These are phyloP conservation scores for Claviceps pazoutovae DNA, from an alignment of 2,329 filamentous ascomycete genomes.

Conservation along the genomic window DNA sequence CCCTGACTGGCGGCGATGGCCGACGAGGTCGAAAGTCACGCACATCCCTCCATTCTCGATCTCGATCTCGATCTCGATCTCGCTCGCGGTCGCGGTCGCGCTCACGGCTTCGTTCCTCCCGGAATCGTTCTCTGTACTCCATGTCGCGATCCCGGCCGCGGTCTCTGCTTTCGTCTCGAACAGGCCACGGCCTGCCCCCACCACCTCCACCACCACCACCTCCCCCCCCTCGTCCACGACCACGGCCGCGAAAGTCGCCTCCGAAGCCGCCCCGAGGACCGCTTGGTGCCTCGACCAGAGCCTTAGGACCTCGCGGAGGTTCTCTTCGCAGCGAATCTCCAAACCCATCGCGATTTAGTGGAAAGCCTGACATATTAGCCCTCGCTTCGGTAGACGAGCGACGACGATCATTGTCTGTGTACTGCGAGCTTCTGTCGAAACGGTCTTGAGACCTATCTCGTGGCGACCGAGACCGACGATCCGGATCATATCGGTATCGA, in stretches of 20 bases:
- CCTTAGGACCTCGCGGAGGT: conserved; percentile 70
- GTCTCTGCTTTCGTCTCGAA: conserved; percentile 48
- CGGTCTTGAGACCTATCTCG: conserved; percentile 58
- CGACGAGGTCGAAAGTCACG: conserved; percentile 32
- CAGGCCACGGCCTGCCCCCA: conserved; percentile 42
- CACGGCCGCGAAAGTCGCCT: conserved; percentile 44
- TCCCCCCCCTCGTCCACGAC: conserved; percentile 21
- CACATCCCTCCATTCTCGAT: conserved; percentile 30
- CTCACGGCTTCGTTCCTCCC: conserved; percentile 32
- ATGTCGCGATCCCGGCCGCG: conserved; percentile 20
- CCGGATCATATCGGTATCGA: conserved; percentile 49
- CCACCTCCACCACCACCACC: conserved; percentile 44
- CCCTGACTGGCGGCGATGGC: conserved; percentile 43
- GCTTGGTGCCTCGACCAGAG: conserved; percentile 54
- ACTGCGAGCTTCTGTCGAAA: conserved; percentile 41
- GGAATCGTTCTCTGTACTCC: conserved; percentile 4
- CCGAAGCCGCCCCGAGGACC: conserved; percentile 54
- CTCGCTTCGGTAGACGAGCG: conserved; percentile 48
- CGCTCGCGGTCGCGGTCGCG: conserved; percentile 31
- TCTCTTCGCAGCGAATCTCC: conserved; percentile 47
- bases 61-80: conserved; percentile 40
- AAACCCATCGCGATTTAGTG: conserved; percentile 43
- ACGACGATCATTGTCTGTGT: conserved; percentile 53
- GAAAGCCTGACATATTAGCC: conserved; percentile 45
- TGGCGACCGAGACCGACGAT: conserved; percentile 49